A percentile compares a stretch with the other conserved stretches of the same genome.
Conservation (phyloP, 2,329 filamentous ascomycete genomes). For the Myrmaecium sp. region DNA sequence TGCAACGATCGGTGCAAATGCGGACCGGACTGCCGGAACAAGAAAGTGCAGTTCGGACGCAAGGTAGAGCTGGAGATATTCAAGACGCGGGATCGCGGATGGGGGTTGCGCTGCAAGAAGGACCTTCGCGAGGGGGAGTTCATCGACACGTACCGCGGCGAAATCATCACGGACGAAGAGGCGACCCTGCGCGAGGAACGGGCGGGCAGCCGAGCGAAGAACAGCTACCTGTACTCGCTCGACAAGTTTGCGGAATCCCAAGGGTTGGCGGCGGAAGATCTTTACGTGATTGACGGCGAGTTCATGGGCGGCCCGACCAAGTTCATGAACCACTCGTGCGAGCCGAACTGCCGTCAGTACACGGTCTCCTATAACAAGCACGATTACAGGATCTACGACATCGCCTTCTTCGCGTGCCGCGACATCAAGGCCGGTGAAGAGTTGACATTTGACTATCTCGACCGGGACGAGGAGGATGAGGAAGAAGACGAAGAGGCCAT, state of each 20-base stretch:
- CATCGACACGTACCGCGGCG: conserved; percentile 61
- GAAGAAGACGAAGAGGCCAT: conserved; percentile 19
- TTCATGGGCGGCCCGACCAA: conserved; percentile 62
- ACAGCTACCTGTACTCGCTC: conserved; percentile 63
- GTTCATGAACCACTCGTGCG: conserved; percentile 72
- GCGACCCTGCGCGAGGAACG: conserved; percentile 46
- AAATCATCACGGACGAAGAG: conserved; percentile 34
- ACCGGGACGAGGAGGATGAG: conserved; percentile 35
- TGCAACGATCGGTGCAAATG: conserved; percentile 60
- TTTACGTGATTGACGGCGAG: conserved; percentile 45
- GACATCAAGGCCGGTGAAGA: conserved; percentile 51
- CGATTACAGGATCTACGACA: conserved; percentile 56
- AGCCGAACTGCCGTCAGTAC: conserved; percentile 65
- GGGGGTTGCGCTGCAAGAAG: conserved; percentile 53
- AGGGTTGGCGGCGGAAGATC: conserved; percentile 25
- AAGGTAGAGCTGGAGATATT: conserved; percentile 61
- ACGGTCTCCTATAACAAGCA: conserved; percentile 62
- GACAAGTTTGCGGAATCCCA: conserved; percentile 60
- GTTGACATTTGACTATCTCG: conserved; percentile 66
- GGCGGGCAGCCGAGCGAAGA: conserved; percentile 43
- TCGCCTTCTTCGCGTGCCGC: conserved; percentile 57
- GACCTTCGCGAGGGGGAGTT: conserved; percentile 57
- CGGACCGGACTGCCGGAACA: conserved; percentile 47
- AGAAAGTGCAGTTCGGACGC: conserved; percentile 59
- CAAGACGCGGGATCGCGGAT: conserved; percentile 50